phyloP scores from a whole-genome alignment of 495 filamentous ascomycete genomes.

The Tuber borchii region DNA sequence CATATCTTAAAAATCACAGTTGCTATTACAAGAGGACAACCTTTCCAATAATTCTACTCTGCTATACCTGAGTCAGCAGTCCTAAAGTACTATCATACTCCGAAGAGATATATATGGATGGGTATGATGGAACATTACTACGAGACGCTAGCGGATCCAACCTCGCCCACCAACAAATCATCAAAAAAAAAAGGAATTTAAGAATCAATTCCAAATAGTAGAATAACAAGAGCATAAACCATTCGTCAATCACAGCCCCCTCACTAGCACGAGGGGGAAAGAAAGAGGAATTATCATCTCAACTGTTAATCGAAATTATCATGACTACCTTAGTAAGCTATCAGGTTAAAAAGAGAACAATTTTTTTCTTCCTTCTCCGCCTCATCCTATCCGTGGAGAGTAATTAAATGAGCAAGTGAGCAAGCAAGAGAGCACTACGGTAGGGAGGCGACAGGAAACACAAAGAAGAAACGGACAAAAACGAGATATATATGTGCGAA shows the following conservation, averaged over 20 bases:
- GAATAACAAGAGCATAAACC: not conserved
- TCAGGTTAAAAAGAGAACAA: not conserved
- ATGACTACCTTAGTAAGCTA: not conserved
- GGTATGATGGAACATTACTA: not conserved
- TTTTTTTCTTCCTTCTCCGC: not conserved
- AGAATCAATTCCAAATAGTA: not conserved
- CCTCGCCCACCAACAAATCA: not conserved
- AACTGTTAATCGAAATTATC: not conserved
- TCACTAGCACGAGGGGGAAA: not conserved
- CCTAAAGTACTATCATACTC: too few species aligned
- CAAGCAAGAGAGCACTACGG: not conserved
- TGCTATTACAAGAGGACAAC: too few species aligned
- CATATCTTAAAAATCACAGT: too few species aligned
- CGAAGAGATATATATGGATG: too few species aligned
- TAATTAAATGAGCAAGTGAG: not conserved
- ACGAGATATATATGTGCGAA: not conserved
- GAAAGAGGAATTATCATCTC: not conserved
- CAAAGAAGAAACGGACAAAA: not conserved
- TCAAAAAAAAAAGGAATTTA: not conserved
- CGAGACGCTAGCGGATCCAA: not conserved
- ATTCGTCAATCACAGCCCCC: not conserved
- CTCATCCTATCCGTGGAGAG: not conserved
- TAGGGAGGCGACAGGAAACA: not conserved
- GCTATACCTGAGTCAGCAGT: too few species aligned
- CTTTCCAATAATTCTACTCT: too few species aligned